These are phyloP conservation scores for Pseudodiploospora longispora DNA, from an alignment of 2,329 filamentous ascomycete genomes.

Conservation along the genomic window DNA sequence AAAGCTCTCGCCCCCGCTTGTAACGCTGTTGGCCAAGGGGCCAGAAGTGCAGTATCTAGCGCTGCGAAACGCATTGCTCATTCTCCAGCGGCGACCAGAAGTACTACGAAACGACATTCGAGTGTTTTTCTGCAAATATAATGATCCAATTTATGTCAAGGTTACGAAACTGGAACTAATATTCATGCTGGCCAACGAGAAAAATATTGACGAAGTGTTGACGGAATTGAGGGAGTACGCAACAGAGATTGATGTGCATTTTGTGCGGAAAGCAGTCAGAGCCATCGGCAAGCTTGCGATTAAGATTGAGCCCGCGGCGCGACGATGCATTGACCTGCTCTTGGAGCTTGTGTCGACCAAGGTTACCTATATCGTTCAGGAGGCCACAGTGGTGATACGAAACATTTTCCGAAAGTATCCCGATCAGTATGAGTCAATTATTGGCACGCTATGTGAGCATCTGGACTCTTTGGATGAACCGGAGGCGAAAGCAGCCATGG, in stretches of 20 bases:
- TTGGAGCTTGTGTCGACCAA: slow-evolving; percentile 95
- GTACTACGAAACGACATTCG: slow-evolving; percentile 93
- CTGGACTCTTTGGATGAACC: slow-evolving; percentile 94
- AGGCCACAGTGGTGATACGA: slow-evolving; percentile 95
- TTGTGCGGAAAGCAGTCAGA: slow-evolving; percentile 93
- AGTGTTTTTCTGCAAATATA: slow-evolving; percentile 99
- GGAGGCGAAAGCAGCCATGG: slow-evolving; percentile 96
- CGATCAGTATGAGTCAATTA: slow-evolving; percentile 97
- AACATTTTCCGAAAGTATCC: slow-evolving; percentile 99
- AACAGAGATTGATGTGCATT: slow-evolving; percentile 97
- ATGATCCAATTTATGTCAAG: slow-evolving; percentile 98
- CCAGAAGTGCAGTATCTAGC: slow-evolving; percentile 98
- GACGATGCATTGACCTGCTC: slow-evolving; percentile 84
- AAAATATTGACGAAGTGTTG: slow-evolving; percentile 90
- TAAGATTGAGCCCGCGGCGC: slow-evolving; percentile 92
- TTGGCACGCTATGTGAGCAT: slow-evolving; percentile 89
- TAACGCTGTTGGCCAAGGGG: slow-evolving; percentile 90
- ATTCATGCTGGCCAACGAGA: slow-evolving; percentile 95
- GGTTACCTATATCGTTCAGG: slow-evolving; percentile 96
- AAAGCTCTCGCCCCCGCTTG: slow-evolving; percentile 89
- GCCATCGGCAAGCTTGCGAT: slow-evolving; percentile 97
- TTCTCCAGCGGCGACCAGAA: slow-evolving; percentile 85
- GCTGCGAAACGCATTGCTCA: slow-evolving; percentile 84
- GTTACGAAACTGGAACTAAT: slow-evolving; percentile 98
- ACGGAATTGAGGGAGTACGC: slow-evolving; percentile 94